phyloP scores from a whole-genome alignment of 1,139 yeast species.

The Tardiomyces digboiensis region DNA sequence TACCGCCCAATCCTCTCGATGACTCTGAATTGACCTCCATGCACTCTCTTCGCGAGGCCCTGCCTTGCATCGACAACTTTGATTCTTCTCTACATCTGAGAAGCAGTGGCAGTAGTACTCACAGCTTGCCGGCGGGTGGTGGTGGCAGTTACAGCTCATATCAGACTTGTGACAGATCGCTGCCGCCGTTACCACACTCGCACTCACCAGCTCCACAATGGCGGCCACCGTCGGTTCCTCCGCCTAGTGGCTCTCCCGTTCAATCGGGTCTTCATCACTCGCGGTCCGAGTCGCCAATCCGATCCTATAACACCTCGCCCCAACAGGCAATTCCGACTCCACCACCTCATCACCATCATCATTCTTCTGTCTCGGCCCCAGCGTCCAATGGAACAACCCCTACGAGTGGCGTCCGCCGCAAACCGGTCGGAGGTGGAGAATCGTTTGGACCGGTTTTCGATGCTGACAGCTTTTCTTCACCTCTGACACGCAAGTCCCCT shows the following conservation, averaged over 20 bases:
- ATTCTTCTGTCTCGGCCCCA: neutral
- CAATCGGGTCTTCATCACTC: neutral
- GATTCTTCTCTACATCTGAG: neutral
- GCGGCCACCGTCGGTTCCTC: neutral
- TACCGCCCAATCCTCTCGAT: neutral
- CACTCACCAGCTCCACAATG: neutral
- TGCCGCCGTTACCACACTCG: neutral
- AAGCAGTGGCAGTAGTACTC: neutral
- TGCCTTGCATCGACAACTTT: neutral
- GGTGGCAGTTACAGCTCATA: neutral
- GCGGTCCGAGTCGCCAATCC: neutral
- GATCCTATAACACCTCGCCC: neutral
- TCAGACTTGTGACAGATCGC: neutral
- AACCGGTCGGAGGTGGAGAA: neutral
- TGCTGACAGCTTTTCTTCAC: neutral
- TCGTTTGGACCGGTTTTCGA: neutral
- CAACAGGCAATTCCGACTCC: slow-evolving; percentile 6
- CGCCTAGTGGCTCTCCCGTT: neutral
- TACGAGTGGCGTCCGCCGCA: neutral
- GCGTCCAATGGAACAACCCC: neutral
- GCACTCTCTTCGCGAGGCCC: neutral
- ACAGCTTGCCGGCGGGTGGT: neutral
- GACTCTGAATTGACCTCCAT: neutral
- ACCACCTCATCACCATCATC: slow-evolving; percentile 4
- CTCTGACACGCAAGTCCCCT: neutral